Evolutionary conservation across 805 yeast genomes (phyloP).

Genomic region (Saccharomycopsis sp.): DNA sequence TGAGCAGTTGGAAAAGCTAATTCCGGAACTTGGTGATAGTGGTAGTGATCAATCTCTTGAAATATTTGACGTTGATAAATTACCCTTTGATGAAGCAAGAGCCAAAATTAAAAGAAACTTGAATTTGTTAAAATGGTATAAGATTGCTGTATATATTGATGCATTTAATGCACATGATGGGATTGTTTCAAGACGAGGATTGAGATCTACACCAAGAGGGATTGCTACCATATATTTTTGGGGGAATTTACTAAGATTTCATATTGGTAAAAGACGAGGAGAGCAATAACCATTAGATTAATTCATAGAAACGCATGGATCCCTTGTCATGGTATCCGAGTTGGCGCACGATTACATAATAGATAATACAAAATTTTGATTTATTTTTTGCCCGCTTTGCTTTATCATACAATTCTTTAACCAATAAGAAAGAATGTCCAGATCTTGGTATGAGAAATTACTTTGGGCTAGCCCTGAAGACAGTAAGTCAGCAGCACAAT

Average conservation of each 20-base stretch:
- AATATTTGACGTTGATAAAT: constrained; percentile 24
- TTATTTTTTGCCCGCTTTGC: too few relatives aligned
- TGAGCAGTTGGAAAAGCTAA: too few relatives aligned
- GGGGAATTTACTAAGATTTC: constrained; percentile 24
- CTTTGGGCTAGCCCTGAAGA: constrained; percentile 10
- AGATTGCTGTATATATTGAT: constrained; percentile 65
- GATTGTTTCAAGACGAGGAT: constrained; percentile 72
- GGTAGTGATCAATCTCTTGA: constrained; percentile 7
- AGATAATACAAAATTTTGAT: too few relatives aligned
- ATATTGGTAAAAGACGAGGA: not conserved
- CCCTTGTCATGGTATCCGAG: too few relatives aligned
- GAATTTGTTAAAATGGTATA: constrained; percentile 65
- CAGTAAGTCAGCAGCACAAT: not conserved
- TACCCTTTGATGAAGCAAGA: constrained; percentile 35
- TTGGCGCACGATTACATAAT: too few relatives aligned
- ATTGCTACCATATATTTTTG: constrained; percentile 46
- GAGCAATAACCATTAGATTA: not conserved
- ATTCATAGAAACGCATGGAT: too few relatives aligned
- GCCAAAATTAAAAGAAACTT: constrained; percentile 42
- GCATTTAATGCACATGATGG: constrained; percentile 81
- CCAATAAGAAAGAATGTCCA: not conserved
- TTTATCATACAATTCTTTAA: too few relatives aligned
- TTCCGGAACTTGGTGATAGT: not conserved
- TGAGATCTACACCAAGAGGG: constrained; percentile 43
- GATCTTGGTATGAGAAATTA: constrained; percentile 2